Evolutionary conservation across 1,284 basidiomycete species (phyloP).

Genomic region (Caloboletus firmus): DNA sequence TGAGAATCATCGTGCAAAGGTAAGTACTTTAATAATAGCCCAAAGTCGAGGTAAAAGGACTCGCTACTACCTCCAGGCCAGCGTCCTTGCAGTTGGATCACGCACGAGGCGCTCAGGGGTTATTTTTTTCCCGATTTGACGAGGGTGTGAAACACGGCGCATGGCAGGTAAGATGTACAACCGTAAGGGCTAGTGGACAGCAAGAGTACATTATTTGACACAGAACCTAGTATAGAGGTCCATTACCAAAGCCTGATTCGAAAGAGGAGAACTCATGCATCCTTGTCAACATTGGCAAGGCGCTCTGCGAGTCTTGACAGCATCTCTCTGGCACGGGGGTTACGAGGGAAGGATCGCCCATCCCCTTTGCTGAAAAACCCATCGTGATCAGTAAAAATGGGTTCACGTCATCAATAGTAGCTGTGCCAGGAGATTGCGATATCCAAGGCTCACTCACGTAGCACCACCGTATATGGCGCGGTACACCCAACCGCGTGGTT

Average conservation of each 20-base stretch:
- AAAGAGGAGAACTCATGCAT: slow-evolving; percentile 23
- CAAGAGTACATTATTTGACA: slow-evolving; percentile 8
- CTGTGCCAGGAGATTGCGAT: background rate
- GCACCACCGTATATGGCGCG: slow-evolving; percentile 60
- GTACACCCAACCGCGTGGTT: slow-evolving; percentile 49
- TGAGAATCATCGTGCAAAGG: background rate
- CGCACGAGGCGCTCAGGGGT: background rate
- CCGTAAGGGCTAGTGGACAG: slow-evolving; percentile 12
- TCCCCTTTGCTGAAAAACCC: slow-evolving; percentile 53
- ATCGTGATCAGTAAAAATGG: slow-evolving; percentile 6
- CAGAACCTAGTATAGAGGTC: slow-evolving; percentile 6
- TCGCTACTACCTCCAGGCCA: background rate
- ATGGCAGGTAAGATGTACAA: slow-evolving; percentile 10
- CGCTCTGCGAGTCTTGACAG: slow-evolving; percentile 59
- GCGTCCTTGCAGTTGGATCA: background rate
- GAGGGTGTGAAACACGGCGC: slow-evolving; percentile 1
- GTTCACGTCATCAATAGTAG: background rate
- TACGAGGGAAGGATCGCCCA: slow-evolving; percentile 63
- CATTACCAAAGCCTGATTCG: background rate
- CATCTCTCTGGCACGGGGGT: slow-evolving; percentile 63
- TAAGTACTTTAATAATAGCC: background rate
- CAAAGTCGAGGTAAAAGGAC: background rate
- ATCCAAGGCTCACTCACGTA: slow-evolving; percentile 45
- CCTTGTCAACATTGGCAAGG: slow-evolving; percentile 55
- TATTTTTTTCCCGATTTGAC: background rate